These are phyloP conservation scores for Aquilaria agallochum DNA, from an alignment of 441 rosid species.

Conservation along the genomic window DNA sequence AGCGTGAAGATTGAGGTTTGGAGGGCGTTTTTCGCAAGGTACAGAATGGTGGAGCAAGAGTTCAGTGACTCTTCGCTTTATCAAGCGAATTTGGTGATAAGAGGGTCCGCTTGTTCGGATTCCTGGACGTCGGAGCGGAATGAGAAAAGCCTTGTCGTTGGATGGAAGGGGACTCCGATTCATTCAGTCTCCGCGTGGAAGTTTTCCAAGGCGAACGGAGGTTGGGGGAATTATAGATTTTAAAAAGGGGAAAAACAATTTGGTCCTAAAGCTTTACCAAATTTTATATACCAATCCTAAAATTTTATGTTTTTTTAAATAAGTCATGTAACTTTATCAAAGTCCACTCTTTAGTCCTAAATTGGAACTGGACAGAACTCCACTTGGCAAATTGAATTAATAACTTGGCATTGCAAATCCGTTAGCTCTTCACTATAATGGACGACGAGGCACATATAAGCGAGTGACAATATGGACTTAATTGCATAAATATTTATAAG, in stretches of 20 bases:
- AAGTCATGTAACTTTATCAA: too few relatives aligned
- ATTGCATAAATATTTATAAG: too few relatives aligned
- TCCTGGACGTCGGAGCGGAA: slow-evolving; percentile 26
- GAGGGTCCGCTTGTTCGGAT: slow-evolving; percentile 22
- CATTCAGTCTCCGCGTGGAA: slow-evolving; percentile 52
- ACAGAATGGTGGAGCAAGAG: slow-evolving; percentile 43
- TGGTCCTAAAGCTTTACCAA: neutral
- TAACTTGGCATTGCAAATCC: too few relatives aligned
- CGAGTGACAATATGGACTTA: too few relatives aligned
- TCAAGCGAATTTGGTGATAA: slow-evolving; percentile 33
- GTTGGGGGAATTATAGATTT: slow-evolving; percentile 15
- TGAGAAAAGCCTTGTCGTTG: slow-evolving; percentile 35
- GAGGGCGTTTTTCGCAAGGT: slow-evolving; percentile 45
- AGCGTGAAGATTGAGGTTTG: slow-evolving; percentile 47
- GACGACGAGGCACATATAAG: too few relatives aligned
- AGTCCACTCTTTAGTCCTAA: too few relatives aligned
- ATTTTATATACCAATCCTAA: neutral
- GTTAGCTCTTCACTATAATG: too few relatives aligned
- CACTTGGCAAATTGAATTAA: too few relatives aligned
- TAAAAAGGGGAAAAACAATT: neutral
- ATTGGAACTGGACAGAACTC: too few relatives aligned
- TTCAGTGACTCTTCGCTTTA: slow-evolving; percentile 37
- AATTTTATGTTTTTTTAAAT: neutral
- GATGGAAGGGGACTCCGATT: slow-evolving; percentile 55
- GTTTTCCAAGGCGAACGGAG: slow-evolving; percentile 25